phyloP scores from a whole-genome alignment of 2,329 filamentous ascomycete species.

The Escovopsis sp. region DNA sequence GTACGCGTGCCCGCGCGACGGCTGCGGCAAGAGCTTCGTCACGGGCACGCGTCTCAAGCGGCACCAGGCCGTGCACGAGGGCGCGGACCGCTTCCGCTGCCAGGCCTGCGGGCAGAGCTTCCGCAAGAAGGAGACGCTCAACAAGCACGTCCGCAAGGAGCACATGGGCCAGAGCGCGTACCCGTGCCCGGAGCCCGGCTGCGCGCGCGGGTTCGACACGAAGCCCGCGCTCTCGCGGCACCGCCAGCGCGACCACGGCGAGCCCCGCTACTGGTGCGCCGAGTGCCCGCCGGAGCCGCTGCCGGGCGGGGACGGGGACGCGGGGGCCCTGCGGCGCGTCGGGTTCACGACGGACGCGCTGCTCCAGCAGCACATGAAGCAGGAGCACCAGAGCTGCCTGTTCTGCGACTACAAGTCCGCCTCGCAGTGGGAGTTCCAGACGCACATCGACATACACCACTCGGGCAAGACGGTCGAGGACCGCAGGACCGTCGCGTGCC shows the following conservation, averaged over 20 bases:
- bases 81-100: slow-evolving; percentile 62
- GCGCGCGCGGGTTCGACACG: slow-evolving; percentile 58
- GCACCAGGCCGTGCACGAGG: slow-evolving; percentile 61
- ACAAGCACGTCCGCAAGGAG: slow-evolving; percentile 64
- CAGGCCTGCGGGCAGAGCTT: slow-evolving; percentile 65
- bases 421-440: slow-evolving; percentile 52
- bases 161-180: slow-evolving; percentile 63
- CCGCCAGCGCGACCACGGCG: slow-evolving; percentile 52
- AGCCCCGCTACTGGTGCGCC: slow-evolving; percentile 60
- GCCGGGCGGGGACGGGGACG: no score
- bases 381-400: slow-evolving; percentile 59
- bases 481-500: slow-evolving; percentile 52
- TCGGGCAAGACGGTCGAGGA: slow-evolving; percentile 46
- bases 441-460: slow-evolving; percentile 68
- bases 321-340: slow-evolving; percentile 16
- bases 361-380: slow-evolving; percentile 58
- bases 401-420: slow-evolving; percentile 58
- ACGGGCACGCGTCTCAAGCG: slow-evolving; percentile 64
- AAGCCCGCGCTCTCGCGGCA: slow-evolving; percentile 59
- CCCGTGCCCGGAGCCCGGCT: slow-evolving; percentile 47
- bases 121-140: slow-evolving; percentile 73
- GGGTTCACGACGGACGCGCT: slow-evolving; percentile 60
- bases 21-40: slow-evolving; percentile 68
- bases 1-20: slow-evolving; percentile 55
- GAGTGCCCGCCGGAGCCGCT: slow-evolving; percentile 41